Conservation (phyloP, 805 yeast species). For the Kluyveromyces aestuarii region DNA sequence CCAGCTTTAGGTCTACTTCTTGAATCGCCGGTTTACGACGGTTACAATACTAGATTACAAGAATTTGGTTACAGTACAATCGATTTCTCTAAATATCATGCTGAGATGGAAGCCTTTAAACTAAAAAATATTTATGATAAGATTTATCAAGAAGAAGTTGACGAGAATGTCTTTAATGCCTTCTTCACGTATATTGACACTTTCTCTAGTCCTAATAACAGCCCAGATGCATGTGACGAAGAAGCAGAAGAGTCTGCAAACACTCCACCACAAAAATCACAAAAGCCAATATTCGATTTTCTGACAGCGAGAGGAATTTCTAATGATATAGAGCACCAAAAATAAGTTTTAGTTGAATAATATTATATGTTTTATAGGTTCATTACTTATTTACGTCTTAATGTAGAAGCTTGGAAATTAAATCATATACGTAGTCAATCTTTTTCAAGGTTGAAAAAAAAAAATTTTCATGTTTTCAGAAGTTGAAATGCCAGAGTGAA, state of each 20-base stretch:
- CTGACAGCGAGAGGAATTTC: slow-evolving; percentile 33
- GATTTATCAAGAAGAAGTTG: slow-evolving; percentile 81
- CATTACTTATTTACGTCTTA: not conserved
- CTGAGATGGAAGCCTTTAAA: slow-evolving; percentile 78
- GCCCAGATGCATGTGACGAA: slow-evolving; percentile 31
- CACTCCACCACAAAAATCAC: slow-evolving; percentile 10
- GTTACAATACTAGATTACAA: slow-evolving; percentile 62
- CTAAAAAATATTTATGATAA: slow-evolving; percentile 83
- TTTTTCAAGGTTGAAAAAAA: not conserved
- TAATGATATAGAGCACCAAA: not conserved
- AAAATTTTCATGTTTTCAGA: not conserved
- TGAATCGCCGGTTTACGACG: slow-evolving; percentile 87
- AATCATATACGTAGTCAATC: not conserved
- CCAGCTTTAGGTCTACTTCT: slow-evolving; percentile 89
- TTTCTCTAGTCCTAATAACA: slow-evolving; percentile 32
- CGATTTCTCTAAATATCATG: slow-evolving; percentile 54
- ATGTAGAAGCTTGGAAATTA: not conserved
- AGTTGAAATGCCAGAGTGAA: not conserved
- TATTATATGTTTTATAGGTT: not conserved
- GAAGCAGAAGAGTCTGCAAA: slow-evolving; percentile 2
- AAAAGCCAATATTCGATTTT: slow-evolving; percentile 32
- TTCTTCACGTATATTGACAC: slow-evolving; percentile 87
- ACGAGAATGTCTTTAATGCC: slow-evolving; percentile 81
- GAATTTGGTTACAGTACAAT: slow-evolving; percentile 72
- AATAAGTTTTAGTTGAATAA: not conserved